Evolutionary conservation across 441 rosid species (phyloP), one percentile per base, ranked within the genome.

Genomic region (Gossypium schwendimanii): DNA sequence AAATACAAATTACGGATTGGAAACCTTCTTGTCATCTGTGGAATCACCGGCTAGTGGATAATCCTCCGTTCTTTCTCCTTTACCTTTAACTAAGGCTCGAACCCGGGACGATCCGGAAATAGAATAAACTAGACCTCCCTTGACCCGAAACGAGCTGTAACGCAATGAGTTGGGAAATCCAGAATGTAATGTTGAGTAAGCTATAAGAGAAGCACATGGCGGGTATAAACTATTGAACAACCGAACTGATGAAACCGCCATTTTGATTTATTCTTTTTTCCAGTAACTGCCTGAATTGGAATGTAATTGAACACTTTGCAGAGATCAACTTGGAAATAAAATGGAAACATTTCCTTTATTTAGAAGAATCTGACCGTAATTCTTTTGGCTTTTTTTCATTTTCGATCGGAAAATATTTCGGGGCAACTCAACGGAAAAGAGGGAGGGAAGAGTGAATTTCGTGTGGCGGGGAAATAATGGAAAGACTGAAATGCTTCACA

Each of bases 201-300:
- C 50, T 31, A 10, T 63, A 21, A 76, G 63, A 23, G 73, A 59
- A 71, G 28, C 69, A 65, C 15, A 62, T 50, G 73, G 59, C 59
- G 82, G 80, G 50, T 64, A 39, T 18, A 70, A 45, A 75, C 47
- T 69, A 10, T 44, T 80, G 70, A 39, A 61, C 45, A 80, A 57
- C 24, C 53, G 84, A 76, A 77, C 31, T 57, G 87, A 72, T 20
- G 86, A 80, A 68, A 80, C 20, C 72, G 80, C 81, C 95, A 84
- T 88, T 69, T 71, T 14, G 11, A 1, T 14, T 15, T 11, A 28
- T 12, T 12, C 11, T 14, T 15, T 11, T 47, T 12, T 12, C 11
- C 59, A 49, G 57, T 45, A 18, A 28, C 15, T 3, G 33, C 20
- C 31, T 55, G 28, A 68, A 52, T 31, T 28, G 33, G 41, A 52